Percentiles rank a stretch among this genome's conserved stretches.
These are phyloP conservation scores for Dothiorella sarmentorum DNA, from an alignment of 2,329 filamentous ascomycete species.

Conservation along the genomic window DNA sequence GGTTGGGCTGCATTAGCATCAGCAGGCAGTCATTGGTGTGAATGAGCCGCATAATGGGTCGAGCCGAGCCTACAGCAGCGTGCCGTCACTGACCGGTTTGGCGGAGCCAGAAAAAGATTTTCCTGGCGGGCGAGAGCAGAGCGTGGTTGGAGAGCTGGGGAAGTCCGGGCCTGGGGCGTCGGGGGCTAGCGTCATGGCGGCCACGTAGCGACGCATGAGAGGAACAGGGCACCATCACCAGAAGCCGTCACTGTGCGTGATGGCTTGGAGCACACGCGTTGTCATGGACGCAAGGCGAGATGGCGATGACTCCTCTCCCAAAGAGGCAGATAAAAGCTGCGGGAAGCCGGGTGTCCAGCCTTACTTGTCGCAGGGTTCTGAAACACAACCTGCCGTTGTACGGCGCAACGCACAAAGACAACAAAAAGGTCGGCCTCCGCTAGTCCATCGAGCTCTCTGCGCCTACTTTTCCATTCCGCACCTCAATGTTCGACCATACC, in stretches of 20 bases:
- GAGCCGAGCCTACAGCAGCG: constrained; percentile 15
- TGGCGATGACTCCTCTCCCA: neutral
- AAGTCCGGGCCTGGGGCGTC: constrained; percentile 3
- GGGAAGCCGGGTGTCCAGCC: neutral
- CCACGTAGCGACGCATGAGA: constrained; percentile 14
- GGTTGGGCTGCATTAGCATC: constrained; percentile 15
- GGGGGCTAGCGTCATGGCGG: constrained; percentile 10
- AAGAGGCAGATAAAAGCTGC: constrained; percentile 1
- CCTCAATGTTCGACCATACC: constrained; percentile 16
- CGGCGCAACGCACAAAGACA: neutral
- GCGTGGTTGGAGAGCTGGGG: constrained; percentile 13
- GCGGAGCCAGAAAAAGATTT: constrained; percentile 8
- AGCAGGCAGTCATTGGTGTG: constrained; percentile 1
- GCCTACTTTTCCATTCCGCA: neutral
- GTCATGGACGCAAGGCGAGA: neutral
- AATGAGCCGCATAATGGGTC: constrained; percentile 13
- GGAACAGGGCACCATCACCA: neutral
- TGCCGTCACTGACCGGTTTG: constrained; percentile 4
- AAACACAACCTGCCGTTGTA: constrained; percentile 12
- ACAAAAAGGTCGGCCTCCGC: constrained; percentile 7
- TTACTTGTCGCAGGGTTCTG: constrained; percentile 5
- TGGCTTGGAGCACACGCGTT: neutral
- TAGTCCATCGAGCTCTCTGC: neutral
- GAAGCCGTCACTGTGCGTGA: neutral
- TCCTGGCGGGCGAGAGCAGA: neutral